Conservation (phyloP, 768 basidiomycete species). For the Cyclocybe aegerita region DNA sequence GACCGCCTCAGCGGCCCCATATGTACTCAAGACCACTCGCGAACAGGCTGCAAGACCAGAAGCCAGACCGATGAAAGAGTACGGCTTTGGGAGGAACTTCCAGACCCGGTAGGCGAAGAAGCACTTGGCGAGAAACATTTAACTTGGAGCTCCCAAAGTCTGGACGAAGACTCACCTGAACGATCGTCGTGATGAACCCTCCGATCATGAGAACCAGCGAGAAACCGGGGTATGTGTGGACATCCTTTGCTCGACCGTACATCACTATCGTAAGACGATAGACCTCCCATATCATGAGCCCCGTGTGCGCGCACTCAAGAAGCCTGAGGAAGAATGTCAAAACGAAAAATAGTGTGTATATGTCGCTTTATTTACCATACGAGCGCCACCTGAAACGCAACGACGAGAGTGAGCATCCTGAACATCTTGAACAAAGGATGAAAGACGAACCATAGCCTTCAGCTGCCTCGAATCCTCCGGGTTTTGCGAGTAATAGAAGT, state of each 20-base stretch:
- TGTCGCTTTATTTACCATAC: not conserved
- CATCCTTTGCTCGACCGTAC: not conserved
- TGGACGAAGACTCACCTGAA: slow-evolving; percentile 1
- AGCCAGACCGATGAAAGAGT: not conserved
- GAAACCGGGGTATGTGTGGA: not conserved
- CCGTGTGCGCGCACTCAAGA: slow-evolving; percentile 9
- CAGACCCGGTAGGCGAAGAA: slow-evolving; percentile 10
- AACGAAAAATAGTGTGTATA: not conserved
- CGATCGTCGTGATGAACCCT: slow-evolving; percentile 8
- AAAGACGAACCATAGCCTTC: not conserved
- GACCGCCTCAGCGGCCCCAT: slow-evolving; percentile 1
- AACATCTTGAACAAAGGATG: slow-evolving; percentile 17
- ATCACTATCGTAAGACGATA: slow-evolving; percentile 1
- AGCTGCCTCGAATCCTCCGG: slow-evolving; percentile 17
- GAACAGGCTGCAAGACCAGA: not conserved
- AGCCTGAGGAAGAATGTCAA: not conserved
- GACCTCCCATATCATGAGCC: slow-evolving; percentile 3
- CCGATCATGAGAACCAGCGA: slow-evolving; percentile 4
- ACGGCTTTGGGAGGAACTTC: slow-evolving; percentile 6
- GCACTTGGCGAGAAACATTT: not conserved
- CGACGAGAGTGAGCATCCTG: not conserved
- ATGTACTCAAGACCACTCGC: slow-evolving; percentile 3
- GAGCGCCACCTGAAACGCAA: not conserved
- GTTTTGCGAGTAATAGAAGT: slow-evolving; percentile 14
- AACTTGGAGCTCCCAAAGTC: not conserved